phyloP scores from a whole-genome alignment of 2,329 filamentous ascomycete species.

The Arthrobotrys conoides region DNA sequence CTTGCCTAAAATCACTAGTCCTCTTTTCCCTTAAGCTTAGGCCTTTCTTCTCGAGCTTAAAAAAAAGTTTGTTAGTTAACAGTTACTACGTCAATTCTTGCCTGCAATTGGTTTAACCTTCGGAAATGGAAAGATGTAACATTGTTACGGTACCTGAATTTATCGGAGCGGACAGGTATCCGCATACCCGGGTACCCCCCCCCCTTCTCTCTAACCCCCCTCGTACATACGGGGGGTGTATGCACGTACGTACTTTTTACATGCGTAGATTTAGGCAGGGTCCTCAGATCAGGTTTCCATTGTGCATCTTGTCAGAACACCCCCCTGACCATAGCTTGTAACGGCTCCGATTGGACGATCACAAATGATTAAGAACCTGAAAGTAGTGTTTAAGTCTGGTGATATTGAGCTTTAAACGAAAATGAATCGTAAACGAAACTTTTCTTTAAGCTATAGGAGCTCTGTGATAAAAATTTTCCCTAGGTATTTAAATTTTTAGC shows the following conservation, averaged over 20 bases:
- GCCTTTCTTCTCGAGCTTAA: too few relatives aligned
- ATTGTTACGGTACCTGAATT: constrained; percentile 24
- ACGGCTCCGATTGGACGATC: constrained; percentile 11
- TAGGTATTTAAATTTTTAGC: neutral
- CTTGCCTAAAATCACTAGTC: constrained; percentile 3
- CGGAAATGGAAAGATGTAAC: constrained; percentile 13
- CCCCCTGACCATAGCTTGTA: neutral
- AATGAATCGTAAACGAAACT: constrained; percentile 1
- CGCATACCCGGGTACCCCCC: constrained; percentile 43
- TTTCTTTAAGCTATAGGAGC: neutral
- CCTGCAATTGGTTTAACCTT: constrained; percentile 6
- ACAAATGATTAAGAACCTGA: neutral
- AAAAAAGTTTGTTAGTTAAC: too few relatives aligned
- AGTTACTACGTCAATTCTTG: constrained; percentile 15
- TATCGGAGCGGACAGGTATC: constrained; percentile 14
- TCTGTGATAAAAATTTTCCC: neutral
- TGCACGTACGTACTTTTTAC: too few relatives aligned
- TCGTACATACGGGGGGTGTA: constrained; percentile 9
- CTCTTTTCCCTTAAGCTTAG: too few relatives aligned
- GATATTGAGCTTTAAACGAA: neutral
- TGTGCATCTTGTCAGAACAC: neutral
- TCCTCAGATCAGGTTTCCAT: constrained; percentile 25
- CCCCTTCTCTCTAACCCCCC: constrained; percentile 2
- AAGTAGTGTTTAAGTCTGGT: constrained; percentile 7
- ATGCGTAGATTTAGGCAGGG: constrained; percentile 5